A percentile compares a stretch with the other conserved stretches of the same genome.
Evolutionary conservation across 1,284 basidiomycete genomes (phyloP).

Genomic region (Cystobasidium pallidum): DNA sequence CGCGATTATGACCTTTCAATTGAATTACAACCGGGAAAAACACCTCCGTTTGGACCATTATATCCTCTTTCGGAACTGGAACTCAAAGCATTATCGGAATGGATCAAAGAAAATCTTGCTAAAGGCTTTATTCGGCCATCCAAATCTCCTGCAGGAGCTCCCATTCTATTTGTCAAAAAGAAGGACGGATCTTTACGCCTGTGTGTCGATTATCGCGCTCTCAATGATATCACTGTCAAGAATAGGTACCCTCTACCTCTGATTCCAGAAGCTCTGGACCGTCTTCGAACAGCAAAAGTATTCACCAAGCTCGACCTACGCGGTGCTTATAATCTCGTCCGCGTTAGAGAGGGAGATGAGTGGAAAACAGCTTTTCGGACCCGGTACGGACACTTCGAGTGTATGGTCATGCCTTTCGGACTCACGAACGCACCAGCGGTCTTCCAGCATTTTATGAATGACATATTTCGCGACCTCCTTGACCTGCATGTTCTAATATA

Average conservation of each 20-base stretch:
- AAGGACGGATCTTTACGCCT: conserved; percentile 59
- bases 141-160: conserved; percentile 53
- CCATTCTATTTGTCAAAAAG: conserved; percentile 62
- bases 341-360: conserved; percentile 36
- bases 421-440: conserved; percentile 58
- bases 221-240: conserved; percentile 59
- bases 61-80: conserved; percentile 45
- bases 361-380: conserved; percentile 57
- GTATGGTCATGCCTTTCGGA: conserved; percentile 59
- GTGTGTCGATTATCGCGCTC: conserved; percentile 60
- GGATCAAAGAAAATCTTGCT: conserved; percentile 30
- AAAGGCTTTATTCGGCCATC: conserved; percentile 44
- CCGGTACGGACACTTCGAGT: conserved; percentile 58
- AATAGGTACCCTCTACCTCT: conserved; percentile 57
- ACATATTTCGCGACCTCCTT: conserved; percentile 52
- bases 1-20: conserved; percentile 45
- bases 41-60: conserved; percentile 44
- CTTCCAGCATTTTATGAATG: conserved; percentile 56
- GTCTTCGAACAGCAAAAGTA: conserved; percentile 52
- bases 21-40: conserved; percentile 32
- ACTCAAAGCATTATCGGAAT: conserved; percentile 8
- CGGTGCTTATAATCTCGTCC: conserved; percentile 55
- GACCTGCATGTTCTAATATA: conserved; percentile 42
- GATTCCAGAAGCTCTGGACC: conserved; percentile 58
- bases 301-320: conserved; percentile 57